A percentile compares a stretch with the other conserved stretches of the same genome.
phyloP scores from a whole-genome alignment of 768 basidiomycete genomes.

The Chalciporus piperatus region DNA sequence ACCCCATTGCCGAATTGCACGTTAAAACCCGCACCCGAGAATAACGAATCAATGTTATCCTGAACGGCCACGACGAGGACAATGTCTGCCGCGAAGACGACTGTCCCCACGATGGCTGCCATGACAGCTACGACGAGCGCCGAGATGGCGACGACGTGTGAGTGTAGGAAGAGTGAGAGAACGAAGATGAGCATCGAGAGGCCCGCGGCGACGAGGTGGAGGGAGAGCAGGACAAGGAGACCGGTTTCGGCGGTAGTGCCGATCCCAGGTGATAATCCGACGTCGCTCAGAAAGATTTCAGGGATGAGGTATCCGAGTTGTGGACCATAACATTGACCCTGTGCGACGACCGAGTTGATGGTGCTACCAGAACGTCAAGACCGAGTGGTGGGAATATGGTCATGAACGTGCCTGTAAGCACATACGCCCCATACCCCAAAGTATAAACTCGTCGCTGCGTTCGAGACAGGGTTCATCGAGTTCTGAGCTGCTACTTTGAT shows the following conservation, averaged over 20 bases:
- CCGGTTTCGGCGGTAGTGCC: constrained; percentile 47
- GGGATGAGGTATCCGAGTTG: constrained; percentile 70
- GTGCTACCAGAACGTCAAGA: constrained; percentile 6
- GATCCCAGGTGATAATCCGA: constrained; percentile 45
- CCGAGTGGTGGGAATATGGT: not conserved
- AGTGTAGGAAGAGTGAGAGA: constrained; percentile 56
- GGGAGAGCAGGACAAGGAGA: constrained; percentile 54
- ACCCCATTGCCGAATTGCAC: constrained; percentile 64
- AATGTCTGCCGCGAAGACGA: constrained; percentile 61
- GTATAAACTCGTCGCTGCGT: constrained; percentile 56
- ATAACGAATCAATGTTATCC: constrained; percentile 38
- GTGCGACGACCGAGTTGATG: not conserved
- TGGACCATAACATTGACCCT: constrained; percentile 57
- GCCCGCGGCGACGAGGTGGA: constrained; percentile 66
- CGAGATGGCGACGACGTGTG: constrained; percentile 53
- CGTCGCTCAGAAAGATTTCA: constrained; percentile 34
- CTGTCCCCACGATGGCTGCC: constrained; percentile 50
- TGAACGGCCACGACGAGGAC: constrained; percentile 55
- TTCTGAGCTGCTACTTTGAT: constrained; percentile 40
- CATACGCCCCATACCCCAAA: constrained; percentile 88
- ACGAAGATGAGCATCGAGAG: constrained; percentile 54
- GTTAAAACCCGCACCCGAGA: constrained; percentile 38
- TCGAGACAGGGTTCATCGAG: constrained; percentile 38
- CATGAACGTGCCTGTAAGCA: constrained; percentile 44
- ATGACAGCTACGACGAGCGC: constrained; percentile 58